Base-by-base conservation (phyloP, 192 early-diverging fungal genomes). In the Podila epigama region DNA sequence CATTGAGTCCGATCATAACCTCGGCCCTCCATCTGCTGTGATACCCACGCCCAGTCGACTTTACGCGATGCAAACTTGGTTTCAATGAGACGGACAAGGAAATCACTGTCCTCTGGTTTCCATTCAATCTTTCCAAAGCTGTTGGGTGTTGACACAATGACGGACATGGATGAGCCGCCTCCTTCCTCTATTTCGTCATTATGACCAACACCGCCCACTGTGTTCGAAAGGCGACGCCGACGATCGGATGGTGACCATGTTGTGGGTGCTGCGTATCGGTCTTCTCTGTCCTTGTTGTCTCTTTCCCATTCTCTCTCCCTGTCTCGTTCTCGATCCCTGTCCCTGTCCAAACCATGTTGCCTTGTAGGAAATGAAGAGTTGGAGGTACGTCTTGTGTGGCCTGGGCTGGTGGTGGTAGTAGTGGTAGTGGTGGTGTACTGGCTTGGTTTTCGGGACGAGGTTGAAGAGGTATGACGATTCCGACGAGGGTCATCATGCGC, bases 111-210 rank as follows among this genome's bases (percentile, higher is more conserved):
- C 61, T 77, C 73, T 7, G 73, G 60, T 37, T 77, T 77, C 73
- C 73, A 77, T 22, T 77, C 73, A 39, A 77, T 77, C 25, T 77
- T 77, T 20, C 73, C 73, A 77, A 68, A 77, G 32, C 56, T 77
- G 5, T 59, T 75, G 11, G 71, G 71, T 29, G 71, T 75, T 7
- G 71, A 56, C 2, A 63, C 65, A 58, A 75, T 75, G 42, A 65
- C 59, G 3, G 71, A 57, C 2, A 66, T 20, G 33, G 31, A 15
- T 28, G 52, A 18, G 29, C 61, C 65, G 9, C 62, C 71, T 3
- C 9, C 35, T 4, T 25, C n/a, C n/a, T n/a, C n/a, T n/a, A n/a
- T n/a, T n/a, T n/a, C n/a, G n/a, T n/a, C 39, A 2, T 66, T 36
- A 13, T 60, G 25, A 22, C 44, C 44, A 48, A 48, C 44, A 44